A percentile compares a stretch with the other conserved stretches of the same genome.
Conservation (phyloP, 2,329 filamentous ascomycete genomes). For the Ophiostoma himal-ulmi region DNA sequence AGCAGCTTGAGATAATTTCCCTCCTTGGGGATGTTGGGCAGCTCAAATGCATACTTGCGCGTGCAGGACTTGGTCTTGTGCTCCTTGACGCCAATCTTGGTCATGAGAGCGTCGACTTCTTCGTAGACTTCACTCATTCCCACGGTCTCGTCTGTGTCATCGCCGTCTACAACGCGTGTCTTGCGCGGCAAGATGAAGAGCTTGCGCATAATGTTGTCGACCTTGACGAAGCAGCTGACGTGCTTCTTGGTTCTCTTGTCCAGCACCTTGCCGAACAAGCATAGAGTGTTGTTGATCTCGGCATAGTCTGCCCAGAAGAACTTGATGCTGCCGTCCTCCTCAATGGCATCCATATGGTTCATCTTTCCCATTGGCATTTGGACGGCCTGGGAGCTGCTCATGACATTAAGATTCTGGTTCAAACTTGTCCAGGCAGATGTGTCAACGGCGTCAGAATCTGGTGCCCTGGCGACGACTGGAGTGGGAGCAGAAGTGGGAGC, state of each 20-base stretch:
- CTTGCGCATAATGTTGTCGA: constrained; percentile 90
- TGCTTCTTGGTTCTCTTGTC: constrained; percentile 75
- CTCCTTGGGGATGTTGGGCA: constrained; percentile 80
- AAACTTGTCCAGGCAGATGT: constrained; percentile 84
- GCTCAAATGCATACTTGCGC: constrained; percentile 92
- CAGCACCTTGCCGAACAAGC: constrained; percentile 91
- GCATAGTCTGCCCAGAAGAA: constrained; percentile 98
- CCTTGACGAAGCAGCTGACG: constrained; percentile 90
- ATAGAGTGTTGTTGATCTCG: constrained; percentile 84
- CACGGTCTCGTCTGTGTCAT: constrained; percentile 69
- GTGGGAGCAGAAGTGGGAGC: neutral
- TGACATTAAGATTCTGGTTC: constrained; percentile 76
- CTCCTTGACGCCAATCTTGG: constrained; percentile 74
- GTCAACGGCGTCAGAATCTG: constrained; percentile 54
- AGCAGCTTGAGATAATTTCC: constrained; percentile 90
- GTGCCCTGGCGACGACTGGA: constrained; percentile 36
- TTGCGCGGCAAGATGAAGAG: constrained; percentile 87
- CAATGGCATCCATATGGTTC: constrained; percentile 76
- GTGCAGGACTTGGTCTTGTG: constrained; percentile 90
- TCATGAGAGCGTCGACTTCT: constrained; percentile 87
- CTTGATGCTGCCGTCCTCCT: constrained; percentile 82
- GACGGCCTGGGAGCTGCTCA: constrained; percentile 58
- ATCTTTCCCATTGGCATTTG: constrained; percentile 74
- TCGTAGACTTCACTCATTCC: constrained; percentile 84
- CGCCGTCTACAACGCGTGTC: constrained; percentile 49